Evolutionary conservation across 352 stramenopile species (phyloP).

Genomic region (Phytophthora litchii): DNA sequence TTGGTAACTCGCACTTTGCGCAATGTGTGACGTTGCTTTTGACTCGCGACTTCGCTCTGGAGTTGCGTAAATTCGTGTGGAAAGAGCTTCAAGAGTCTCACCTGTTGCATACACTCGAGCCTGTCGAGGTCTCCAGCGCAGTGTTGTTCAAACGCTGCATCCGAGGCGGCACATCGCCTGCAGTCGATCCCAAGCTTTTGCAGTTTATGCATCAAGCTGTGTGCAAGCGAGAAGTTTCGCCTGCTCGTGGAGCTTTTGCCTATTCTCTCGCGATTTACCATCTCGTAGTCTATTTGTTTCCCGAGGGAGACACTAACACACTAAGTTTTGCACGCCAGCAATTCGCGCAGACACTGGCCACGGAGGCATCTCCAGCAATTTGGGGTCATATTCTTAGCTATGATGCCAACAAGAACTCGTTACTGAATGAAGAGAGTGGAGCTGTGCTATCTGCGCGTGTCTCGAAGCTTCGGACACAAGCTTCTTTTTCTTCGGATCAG

Average conservation of each 20-base stretch:
- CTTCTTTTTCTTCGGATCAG: constrained; percentile 35
- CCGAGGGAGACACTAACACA: constrained; percentile 14
- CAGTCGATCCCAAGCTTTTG: constrained; percentile 48
- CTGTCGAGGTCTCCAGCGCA: constrained; percentile 36
- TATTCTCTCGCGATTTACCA: constrained; percentile 71
- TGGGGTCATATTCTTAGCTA: constrained; percentile 67
- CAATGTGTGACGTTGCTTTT: constrained; percentile 69
- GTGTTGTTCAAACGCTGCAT: constrained; percentile 50
- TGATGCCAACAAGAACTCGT: constrained; percentile 23
- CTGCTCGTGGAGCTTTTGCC: constrained; percentile 49
- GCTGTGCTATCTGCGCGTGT: constrained; percentile 20
- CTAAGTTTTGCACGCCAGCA: constrained; percentile 58
- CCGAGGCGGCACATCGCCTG: constrained; percentile 11
- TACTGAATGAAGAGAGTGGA: constrained; percentile 9
- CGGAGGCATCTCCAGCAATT: constrained; percentile 35
- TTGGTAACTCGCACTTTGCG: constrained; percentile 69
- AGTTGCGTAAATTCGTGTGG: constrained; percentile 71
- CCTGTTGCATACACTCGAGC: constrained; percentile 54
- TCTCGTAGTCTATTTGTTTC: constrained; percentile 62
- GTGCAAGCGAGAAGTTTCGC: constrained; percentile 38
- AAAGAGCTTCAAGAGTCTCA: constrained; percentile 65
- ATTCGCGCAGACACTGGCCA: constrained; percentile 48
- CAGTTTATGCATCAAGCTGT: constrained; percentile 58
- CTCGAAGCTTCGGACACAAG: constrained; percentile 32
- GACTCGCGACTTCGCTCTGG: constrained; percentile 56